These are phyloP conservation scores for Phytophthora sojae DNA, from an alignment of 352 stramenopile genomes.

Conservation along the genomic window DNA sequence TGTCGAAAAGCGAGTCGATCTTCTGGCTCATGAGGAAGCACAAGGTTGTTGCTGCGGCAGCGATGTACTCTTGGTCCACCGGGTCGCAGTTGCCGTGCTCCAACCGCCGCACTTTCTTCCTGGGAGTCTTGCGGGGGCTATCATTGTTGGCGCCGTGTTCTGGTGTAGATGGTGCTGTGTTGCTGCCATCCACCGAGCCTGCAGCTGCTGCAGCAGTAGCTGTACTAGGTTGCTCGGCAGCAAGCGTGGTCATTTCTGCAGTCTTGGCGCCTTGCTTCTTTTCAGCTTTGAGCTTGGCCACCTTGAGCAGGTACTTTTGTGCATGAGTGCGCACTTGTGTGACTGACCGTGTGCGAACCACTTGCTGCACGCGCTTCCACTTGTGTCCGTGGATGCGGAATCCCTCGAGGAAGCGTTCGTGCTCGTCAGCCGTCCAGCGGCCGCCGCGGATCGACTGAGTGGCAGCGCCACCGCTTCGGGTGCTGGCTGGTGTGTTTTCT, in stretches of 20 bases:
- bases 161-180: constrained; percentile 50
- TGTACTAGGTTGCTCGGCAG: constrained; percentile 20
- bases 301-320: constrained; percentile 90
- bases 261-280: constrained; percentile 67
- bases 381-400: constrained; percentile 91
- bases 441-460: constrained; percentile 75
- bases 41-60: constrained; percentile 76
- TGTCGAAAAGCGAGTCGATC: constrained; percentile 84
- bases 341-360: constrained; percentile 88
- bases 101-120: constrained; percentile 69
- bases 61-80: constrained; percentile 84
- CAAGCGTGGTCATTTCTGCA: constrained; percentile 32
- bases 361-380: constrained; percentile 91
- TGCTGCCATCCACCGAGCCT: constrained; percentile 34
- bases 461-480: constrained; percentile 8
- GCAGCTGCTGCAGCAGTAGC: neutral
- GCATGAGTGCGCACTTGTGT: constrained; percentile 90
- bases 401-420: constrained; percentile 86
- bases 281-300: constrained; percentile 89
- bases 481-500: constrained; percentile 31
- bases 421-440: constrained; percentile 86
- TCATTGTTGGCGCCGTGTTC: constrained; percentile 30
- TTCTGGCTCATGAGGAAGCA: constrained; percentile 89
- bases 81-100: constrained; percentile 53
- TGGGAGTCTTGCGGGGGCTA: constrained; percentile 40